A percentile compares a stretch with the other conserved stretches of the same genome.
Evolutionary conservation across 805 yeast genomes (phyloP).

Genomic region (Saturnispora diversa): DNA sequence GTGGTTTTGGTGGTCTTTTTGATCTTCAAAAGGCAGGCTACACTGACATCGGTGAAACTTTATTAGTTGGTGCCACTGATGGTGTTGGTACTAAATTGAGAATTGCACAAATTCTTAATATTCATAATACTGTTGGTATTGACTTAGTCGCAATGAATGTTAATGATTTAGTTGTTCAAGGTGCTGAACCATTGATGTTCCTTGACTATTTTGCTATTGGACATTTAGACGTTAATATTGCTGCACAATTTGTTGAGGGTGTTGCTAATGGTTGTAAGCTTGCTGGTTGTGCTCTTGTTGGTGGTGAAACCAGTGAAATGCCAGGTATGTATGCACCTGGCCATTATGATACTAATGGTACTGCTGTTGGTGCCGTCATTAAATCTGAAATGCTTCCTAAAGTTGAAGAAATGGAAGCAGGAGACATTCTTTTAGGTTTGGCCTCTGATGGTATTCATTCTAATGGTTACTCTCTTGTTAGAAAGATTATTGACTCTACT

Average conservation of each 20-base stretch:
- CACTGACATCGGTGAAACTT: slow-evolving; percentile 58
- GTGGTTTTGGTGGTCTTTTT: slow-evolving; percentile 97
- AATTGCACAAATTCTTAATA: slow-evolving; percentile 82
- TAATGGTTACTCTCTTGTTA: slow-evolving; percentile 89
- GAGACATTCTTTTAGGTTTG: slow-evolving; percentile 79
- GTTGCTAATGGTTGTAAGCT: slow-evolving; percentile 94
- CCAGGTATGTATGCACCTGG: slow-evolving; percentile 96
- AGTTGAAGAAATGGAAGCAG: slow-evolving; percentile 55
- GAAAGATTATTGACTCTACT: slow-evolving; percentile 78
- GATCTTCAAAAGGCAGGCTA: slow-evolving; percentile 87
- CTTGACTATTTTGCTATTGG: slow-evolving; percentile 96
- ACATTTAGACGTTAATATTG: slow-evolving; percentile 72
- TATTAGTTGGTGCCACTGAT: slow-evolving; percentile 95
- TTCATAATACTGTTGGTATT: slow-evolving; percentile 96
- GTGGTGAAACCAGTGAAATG: slow-evolving; percentile 99
- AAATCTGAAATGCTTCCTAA: slow-evolving; percentile 70
- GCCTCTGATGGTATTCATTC: slow-evolving; percentile 93
- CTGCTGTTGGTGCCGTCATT: slow-evolving; percentile 94
- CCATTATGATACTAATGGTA: slow-evolving; percentile 97
- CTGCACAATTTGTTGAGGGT: slow-evolving; percentile 85
- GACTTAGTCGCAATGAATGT: slow-evolving; percentile 99
- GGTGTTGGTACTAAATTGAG: slow-evolving; percentile 98
- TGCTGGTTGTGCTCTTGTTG: slow-evolving; percentile 96
- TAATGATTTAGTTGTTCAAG: slow-evolving; percentile 95
- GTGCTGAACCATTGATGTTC: slow-evolving; percentile 95